Conservation (phyloP, 768 basidiomycete genomes). For the Tricholomella constricta region DNA sequence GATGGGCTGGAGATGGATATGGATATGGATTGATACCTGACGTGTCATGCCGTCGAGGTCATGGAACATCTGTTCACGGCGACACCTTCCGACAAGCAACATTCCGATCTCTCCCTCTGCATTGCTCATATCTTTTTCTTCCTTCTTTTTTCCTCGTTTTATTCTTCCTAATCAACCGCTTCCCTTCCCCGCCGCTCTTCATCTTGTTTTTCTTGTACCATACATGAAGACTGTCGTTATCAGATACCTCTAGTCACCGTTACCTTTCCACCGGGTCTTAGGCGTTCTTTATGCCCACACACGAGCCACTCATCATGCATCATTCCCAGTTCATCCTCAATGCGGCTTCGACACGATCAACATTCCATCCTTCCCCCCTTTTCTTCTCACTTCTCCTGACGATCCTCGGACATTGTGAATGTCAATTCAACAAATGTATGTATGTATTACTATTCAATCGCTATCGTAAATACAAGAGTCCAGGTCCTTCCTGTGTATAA, state of each 20-base stretch:
- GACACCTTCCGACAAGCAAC: not conserved
- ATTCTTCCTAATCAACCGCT: not conserved
- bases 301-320: conserved; percentile 4
- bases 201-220: not conserved
- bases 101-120: not conserved
- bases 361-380: not conserved
- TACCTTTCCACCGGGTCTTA: conserved; percentile 6
- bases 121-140: conserved; percentile 13
- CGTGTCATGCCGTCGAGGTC: not conserved
- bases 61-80: not conserved
- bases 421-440: conserved; percentile 22
- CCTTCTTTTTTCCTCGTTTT: not conserved
- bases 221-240: conserved; percentile 5
- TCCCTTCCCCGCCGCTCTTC: not conserved
- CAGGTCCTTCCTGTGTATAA: not conserved
- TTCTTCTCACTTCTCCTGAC: conserved; percentile 5
- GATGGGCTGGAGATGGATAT: conserved; percentile 75
- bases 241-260: conserved; percentile 7
- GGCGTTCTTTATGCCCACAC: conserved; percentile 4
- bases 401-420: conserved; percentile 15
- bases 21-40: conserved; percentile 55
- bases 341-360: not conserved
- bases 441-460: conserved; percentile 29
- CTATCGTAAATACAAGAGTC: conserved; percentile 9
- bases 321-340: not conserved